These are phyloP conservation scores for Boletus albobrunnescens DNA, from an alignment of 1,284 basidiomycete species.

Conservation along the genomic window DNA sequence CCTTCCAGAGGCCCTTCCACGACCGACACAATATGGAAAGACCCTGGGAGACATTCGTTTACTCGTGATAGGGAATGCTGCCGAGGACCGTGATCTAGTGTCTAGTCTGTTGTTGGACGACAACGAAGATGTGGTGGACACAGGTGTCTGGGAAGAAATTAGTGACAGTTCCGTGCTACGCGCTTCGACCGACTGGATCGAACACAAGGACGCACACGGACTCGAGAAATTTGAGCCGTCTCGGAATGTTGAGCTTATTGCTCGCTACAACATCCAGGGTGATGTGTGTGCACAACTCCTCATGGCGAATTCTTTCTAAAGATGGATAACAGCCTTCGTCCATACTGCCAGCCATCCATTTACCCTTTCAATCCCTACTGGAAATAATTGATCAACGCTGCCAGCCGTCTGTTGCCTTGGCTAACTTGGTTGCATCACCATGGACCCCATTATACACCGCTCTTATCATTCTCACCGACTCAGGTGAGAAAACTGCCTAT, in stretches of 20 bases:
- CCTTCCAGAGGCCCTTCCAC: slow-evolving; percentile 53
- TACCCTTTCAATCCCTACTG: slow-evolving; percentile 51
- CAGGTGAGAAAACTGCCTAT: slow-evolving; percentile 35
- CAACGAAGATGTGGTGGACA: slow-evolving; percentile 62
- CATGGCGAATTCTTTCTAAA: slow-evolving; percentile 8
- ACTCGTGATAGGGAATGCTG: slow-evolving; percentile 47
- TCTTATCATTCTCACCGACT: slow-evolving; percentile 49
- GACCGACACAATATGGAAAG: slow-evolving; percentile 60
- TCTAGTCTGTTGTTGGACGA: slow-evolving; percentile 49
- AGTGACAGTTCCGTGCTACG: slow-evolving; percentile 40
- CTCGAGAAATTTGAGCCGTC: slow-evolving; percentile 60
- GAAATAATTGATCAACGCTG: slow-evolving; percentile 48
- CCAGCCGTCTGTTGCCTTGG: slow-evolving; percentile 47
- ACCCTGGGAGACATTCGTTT: slow-evolving; percentile 58
- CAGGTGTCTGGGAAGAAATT: slow-evolving; percentile 51
- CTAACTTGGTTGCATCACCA: slow-evolving; percentile 51
- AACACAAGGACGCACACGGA: slow-evolving; percentile 58
- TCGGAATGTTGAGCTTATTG: slow-evolving; percentile 58
- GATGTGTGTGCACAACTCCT: slow-evolving; percentile 19
- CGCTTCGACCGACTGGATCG: slow-evolving; percentile 67
- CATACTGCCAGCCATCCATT: slow-evolving; percentile 47
- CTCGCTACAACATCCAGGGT: slow-evolving; percentile 19
- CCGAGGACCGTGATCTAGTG: slow-evolving; percentile 29
- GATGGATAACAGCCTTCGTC: slow-evolving; percentile 16
- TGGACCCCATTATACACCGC: slow-evolving; percentile 54